Evolutionary conservation across 768 basidiomycete genomes (phyloP), one percentile per base, ranked within the genome.

Genomic region (Naganishia vishniacii): DNA sequence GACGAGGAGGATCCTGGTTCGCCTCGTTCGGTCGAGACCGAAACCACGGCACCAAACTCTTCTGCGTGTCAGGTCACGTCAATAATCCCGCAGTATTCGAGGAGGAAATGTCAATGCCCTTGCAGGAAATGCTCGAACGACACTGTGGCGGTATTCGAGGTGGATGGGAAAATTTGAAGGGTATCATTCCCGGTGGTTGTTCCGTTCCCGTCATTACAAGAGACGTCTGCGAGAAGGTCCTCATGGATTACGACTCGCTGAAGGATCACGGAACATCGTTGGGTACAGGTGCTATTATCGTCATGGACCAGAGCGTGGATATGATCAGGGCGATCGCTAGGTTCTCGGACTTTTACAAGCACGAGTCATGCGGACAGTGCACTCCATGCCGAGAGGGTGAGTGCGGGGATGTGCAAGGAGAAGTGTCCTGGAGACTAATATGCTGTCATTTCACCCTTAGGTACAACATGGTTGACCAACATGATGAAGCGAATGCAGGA

Each of bases 241-340:
- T 99, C 88, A 98, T 99, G 94, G 94, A 98, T 80, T 99, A 86
- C 73, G 94, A 99, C 79, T 97, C 94, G 6, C 82, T 98, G 67
- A 94, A 93, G 78, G 94, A 97, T 73, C 87, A 88, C 1, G 89
- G 91, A 71, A 88, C 90, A n/a, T 93, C 93, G 78, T 85, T 99
- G 65, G 94, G 94, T 20, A 99, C 94, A 0, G 94, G 94, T 63
- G 94, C 94, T 16, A 92, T 99, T 65, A 98, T 99, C 68, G 94
- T 99, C 70, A 95, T 97, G 93, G 86, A 99, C 82, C 91, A 97
- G 81, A 86, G 86, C 73, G 95, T 94, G 29, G 94, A 99, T 73
- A 87, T 99, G 56, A 85, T 98, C 69, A 82, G 85, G 44, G 93
- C 91, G 63, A 99, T 99, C 69, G 90, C 94, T 3, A 87, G 94